These are phyloP conservation scores for Hypoxylon sp. DNA, from an alignment of 2,329 filamentous ascomycete species.

Conservation along the genomic window DNA sequence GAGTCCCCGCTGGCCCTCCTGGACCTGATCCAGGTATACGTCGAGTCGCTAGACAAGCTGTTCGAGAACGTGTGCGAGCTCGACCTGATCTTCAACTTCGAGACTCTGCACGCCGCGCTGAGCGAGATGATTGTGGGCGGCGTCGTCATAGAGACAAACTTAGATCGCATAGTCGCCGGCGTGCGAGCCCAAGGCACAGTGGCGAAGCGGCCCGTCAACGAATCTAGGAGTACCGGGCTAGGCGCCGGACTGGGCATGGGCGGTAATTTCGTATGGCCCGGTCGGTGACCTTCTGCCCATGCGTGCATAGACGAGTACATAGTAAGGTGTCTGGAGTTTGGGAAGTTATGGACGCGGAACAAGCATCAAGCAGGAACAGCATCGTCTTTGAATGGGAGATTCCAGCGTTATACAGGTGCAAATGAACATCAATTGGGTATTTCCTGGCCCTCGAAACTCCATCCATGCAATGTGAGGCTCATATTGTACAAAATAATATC, in stretches of 20 bases:
- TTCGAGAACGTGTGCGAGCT: constrained; percentile 99
- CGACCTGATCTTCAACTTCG: constrained; percentile 98
- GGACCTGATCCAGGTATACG: constrained; percentile 97
- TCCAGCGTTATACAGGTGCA: constrained; percentile 30
- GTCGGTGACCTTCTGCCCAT: constrained; percentile 39
- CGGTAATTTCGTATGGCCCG: constrained; percentile 68
- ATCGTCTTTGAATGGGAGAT: constrained; percentile 25
- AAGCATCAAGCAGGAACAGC: constrained; percentile 32
- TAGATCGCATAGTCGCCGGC: constrained; percentile 88
- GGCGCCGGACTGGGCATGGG: constrained; percentile 68
- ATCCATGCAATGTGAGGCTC: constrained; percentile 45
- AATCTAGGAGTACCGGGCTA: constrained; percentile 64
- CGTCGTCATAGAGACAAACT: constrained; percentile 90
- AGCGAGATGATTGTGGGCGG: constrained; percentile 96
- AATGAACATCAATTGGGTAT: constrained; percentile 48
- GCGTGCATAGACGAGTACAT: constrained; percentile 1
- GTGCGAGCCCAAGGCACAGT: constrained; percentile 83
- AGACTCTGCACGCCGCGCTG: constrained; percentile 91
- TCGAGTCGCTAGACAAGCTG: constrained; percentile 91
- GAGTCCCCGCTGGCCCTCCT: constrained; percentile 96
- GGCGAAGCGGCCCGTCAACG: constrained; percentile 82
- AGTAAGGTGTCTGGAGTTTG: constrained; percentile 29
- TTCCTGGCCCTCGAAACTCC: constrained; percentile 51
- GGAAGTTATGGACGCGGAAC: constrained; percentile 32
- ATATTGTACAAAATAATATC: constrained; percentile 33